Evolutionary conservation across 2,329 filamentous ascomycete species (phyloP), one percentile per base, ranked within the genome.

Genomic region (Trichoderma endophyticum): DNA sequence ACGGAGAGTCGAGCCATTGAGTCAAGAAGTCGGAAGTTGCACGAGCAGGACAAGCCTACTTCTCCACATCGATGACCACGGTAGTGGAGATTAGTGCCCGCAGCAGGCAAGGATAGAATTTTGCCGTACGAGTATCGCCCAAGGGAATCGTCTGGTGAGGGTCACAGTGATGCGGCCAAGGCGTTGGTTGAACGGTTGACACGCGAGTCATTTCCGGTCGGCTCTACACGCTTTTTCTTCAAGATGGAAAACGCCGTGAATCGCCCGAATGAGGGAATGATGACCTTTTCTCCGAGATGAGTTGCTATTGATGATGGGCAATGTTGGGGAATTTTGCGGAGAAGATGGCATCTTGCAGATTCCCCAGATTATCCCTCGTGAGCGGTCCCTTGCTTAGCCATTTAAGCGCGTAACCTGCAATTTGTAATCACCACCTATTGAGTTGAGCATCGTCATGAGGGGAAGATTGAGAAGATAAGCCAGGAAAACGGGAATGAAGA

Each of bases 221-320:
- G 28, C 21, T 56, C n/a, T 36, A 6, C 28, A 54, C 28, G 28
- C 15, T 28, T 39, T 56, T 54, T 88, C 11, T 5, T 14, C 21
- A 14, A 6, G 48, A 24, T 54, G 48, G 48, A 54, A 54, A 12
- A 14, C 21, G 48, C n/a, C 43, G 43, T 54, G n/a, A 11, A 54
- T 51, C 11, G 30, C 28, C 32, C 21, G 28, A 54, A 18, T 32
- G 4, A 26, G 62, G 43, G 18, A 54, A 54, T 65, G 62, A 65
- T 34, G 39, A 14, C 7, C 62, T 54, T 39, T 51, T 51, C 64
- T 57, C 51, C 30, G 30, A 67, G 15, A 28, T 15, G 30, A 34
- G 28, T 21, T 34, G 48, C 48, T n/a, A n/a, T 21, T 57, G 30
- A 36, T 24, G 21, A 24, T 12, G 56, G 48, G 30, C 21, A 26